Conservation (phyloP, 1,139 yeast genomes). For the Candida tetrigidarum region DNA sequence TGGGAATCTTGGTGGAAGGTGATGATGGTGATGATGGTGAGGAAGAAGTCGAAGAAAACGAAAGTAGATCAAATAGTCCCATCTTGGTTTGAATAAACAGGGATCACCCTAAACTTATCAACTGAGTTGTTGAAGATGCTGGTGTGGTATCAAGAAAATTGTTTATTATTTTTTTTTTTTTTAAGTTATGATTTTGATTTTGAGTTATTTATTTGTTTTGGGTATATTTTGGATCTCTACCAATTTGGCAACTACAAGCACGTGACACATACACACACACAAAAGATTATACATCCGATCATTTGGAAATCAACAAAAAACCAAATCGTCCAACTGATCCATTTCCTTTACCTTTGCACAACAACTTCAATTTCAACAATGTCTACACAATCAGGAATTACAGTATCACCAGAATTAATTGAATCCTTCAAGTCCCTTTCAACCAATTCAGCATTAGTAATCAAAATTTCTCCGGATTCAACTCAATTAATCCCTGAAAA, state of each 20-base stretch:
- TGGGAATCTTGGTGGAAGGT: constrained; percentile 10
- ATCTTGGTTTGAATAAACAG: not conserved
- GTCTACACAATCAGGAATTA: constrained; percentile 77
- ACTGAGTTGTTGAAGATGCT: too few relatives aligned
- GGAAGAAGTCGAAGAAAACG: constrained; percentile 1
- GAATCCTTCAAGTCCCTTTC: constrained; percentile 30
- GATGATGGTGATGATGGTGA: not conserved
- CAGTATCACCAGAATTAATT: constrained; percentile 50
- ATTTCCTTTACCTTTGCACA: too few relatives aligned
- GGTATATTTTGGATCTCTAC: not conserved
- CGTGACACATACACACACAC: too few relatives aligned
- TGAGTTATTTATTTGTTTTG: not conserved
- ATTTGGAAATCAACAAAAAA: too few relatives aligned
- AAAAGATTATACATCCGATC: too few relatives aligned
- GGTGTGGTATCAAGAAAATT: too few relatives aligned
- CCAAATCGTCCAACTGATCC: too few relatives aligned
- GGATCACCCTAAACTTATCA: too few relatives aligned
- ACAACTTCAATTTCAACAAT: constrained; percentile 24
- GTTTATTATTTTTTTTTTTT: not conserved
- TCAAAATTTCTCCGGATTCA: constrained; percentile 49
- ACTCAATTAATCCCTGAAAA: constrained; percentile 48
- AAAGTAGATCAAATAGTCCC: constrained; percentile 12
- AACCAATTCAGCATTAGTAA: constrained; percentile 32
- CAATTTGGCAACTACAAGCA: constrained; percentile 5
- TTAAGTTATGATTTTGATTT: not conserved